Percentiles rank a stretch among this genome's conserved stretches.
These are phyloP conservation scores for Umbelopsis isabellina DNA, from an alignment of 192 early-diverging fungal species.

Conservation along the genomic window DNA sequence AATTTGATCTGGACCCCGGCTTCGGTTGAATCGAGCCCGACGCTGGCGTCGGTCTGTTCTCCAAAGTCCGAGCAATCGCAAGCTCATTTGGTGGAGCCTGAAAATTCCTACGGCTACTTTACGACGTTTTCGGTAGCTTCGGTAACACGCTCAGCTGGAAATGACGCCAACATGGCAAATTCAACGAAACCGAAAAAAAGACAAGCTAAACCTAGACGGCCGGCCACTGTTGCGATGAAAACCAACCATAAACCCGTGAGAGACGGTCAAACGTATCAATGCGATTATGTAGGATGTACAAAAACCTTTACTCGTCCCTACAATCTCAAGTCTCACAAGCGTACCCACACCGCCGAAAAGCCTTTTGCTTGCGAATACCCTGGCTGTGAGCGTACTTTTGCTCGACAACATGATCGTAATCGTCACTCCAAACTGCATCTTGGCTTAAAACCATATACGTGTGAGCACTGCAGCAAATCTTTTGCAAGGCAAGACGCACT, in stretches of 20 bases:
- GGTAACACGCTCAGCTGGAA: background rate
- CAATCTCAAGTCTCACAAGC: conserved; percentile 71
- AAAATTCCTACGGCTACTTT: background rate
- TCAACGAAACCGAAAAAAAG: background rate
- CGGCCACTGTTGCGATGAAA: background rate
- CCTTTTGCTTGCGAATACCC: conserved; percentile 68
- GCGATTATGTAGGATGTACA: conserved; percentile 40
- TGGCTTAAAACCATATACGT: conserved; percentile 72
- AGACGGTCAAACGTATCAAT: background rate
- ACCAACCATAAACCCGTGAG: background rate
- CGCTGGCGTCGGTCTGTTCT: background rate
- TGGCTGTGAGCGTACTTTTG: conserved; percentile 78
- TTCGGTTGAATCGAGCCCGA: conserved; percentile 7
- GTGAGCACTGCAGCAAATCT: conserved; percentile 65
- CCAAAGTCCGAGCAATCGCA: background rate
- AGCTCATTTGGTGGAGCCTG: background rate
- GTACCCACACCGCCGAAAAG: conserved; percentile 65
- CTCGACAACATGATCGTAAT: conserved; percentile 90
- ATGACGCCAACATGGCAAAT: background rate
- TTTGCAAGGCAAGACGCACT: conserved; percentile 82
- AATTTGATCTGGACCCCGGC: conserved; percentile 7
- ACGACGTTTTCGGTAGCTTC: background rate
- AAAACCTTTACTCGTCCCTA: conserved; percentile 69
- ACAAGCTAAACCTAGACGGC: background rate
- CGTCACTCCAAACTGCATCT: conserved; percentile 78